phyloP scores from a whole-genome alignment of 2,329 filamentous ascomycete species.

The Aspergillus ochraceus region DNA sequence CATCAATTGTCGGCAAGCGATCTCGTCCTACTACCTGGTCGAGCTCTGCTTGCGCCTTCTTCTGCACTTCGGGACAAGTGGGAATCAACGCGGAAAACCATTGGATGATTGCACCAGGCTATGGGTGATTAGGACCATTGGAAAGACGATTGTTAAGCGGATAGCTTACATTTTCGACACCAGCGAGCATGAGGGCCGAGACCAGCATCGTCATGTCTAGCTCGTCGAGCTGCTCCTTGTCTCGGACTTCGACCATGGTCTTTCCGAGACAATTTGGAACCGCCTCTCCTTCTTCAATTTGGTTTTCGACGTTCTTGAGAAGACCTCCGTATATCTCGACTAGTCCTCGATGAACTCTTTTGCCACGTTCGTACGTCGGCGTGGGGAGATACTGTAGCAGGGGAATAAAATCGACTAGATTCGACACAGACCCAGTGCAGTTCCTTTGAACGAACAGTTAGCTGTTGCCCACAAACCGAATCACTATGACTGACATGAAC shows the following conservation, averaged over 20 bases:
- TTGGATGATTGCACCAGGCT: neutral
- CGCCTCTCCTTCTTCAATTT: neutral
- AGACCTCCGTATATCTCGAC: neutral
- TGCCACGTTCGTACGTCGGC: neutral
- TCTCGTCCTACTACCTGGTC: neutral
- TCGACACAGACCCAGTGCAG: neutral
- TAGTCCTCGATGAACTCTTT: neutral
- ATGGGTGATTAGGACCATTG: neutral
- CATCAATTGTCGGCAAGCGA: neutral
- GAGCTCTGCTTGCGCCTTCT: neutral
- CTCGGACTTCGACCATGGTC: neutral
- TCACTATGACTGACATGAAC: neutral
- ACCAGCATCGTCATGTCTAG: neutral
- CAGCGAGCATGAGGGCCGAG: neutral
- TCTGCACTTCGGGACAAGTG: neutral
- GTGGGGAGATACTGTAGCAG: neutral
- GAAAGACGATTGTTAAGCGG: neutral
- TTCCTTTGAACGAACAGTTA: neutral
- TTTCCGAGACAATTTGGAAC: neutral
- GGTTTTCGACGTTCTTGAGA: neutral
- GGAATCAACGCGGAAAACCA: neutral
- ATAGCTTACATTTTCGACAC: neutral
- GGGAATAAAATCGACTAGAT: neutral
- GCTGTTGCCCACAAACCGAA: neutral
- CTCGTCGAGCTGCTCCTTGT: neutral